Conservation (phyloP, 169 alveolate genomes). For the Plasmodium coatneyi region DNA sequence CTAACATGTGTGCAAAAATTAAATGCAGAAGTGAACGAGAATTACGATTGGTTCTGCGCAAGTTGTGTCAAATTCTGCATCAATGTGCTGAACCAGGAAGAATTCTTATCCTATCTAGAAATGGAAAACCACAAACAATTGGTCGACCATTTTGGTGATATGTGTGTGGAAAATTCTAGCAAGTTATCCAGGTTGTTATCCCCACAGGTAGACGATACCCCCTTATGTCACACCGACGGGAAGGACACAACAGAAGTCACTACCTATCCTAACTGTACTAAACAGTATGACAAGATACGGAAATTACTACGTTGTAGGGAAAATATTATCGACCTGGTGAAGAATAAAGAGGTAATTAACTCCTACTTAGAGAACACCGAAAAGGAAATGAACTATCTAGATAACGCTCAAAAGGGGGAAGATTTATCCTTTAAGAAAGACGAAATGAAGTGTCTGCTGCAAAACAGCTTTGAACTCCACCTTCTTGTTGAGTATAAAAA, state of each 20-base stretch:
- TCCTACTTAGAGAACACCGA: constrained; percentile 23
- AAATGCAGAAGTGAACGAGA: constrained; percentile 54
- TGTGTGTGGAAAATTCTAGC: neutral
- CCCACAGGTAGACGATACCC: neutral
- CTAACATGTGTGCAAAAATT: constrained; percentile 64
- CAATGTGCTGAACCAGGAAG: constrained; percentile 56
- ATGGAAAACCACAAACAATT: constrained; percentile 45
- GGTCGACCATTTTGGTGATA: constrained; percentile 15
- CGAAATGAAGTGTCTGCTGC: neutral
- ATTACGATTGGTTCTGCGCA: constrained; percentile 73
- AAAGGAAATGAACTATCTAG: constrained; percentile 3
- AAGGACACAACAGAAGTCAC: neutral
- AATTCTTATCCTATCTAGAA: constrained; percentile 33
- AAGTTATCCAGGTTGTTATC: neutral
- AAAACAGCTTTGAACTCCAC: constrained; percentile 55
- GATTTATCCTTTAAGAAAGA: constrained; percentile 4
- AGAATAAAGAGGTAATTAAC: constrained; percentile 15
- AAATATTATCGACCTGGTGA: constrained; percentile 32
- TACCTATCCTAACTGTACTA: neutral
- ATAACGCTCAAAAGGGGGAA: neutral
- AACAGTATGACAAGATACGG: constrained; percentile 15
- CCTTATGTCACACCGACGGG: neutral
- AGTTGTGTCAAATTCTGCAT: constrained; percentile 49
- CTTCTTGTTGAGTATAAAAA: constrained; percentile 61
- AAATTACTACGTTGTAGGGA: constrained; percentile 34